Percentiles rank a stretch among this genome's conserved stretches.
phyloP scores from a whole-genome alignment of 768 basidiomycete species.

The Boletus reticuloceps region DNA sequence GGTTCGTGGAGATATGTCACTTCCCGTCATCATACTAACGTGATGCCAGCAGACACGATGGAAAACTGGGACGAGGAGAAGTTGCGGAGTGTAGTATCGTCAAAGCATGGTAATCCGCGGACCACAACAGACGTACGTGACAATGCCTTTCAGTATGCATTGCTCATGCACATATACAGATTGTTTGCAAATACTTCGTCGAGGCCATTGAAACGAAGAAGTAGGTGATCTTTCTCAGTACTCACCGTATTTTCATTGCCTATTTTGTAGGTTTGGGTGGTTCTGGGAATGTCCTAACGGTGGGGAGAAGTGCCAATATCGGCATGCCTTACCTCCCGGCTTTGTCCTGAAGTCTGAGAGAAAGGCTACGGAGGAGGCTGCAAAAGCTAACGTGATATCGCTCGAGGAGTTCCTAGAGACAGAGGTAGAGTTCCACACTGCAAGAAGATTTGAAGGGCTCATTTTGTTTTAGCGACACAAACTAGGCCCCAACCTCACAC shows the following conservation, averaged over 20 bases:
- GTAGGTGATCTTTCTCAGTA: slow-evolving; percentile 31
- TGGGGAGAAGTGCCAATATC: slow-evolving; percentile 86
- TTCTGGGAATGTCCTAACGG: slow-evolving; percentile 91
- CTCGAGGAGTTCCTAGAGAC: slow-evolving; percentile 97
- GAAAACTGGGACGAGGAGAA: slow-evolving; percentile 97
- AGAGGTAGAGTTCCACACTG: slow-evolving; percentile 59
- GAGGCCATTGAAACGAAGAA: slow-evolving; percentile 93
- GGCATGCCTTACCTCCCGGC: slow-evolving; percentile 93
- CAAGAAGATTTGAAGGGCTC: neutral
- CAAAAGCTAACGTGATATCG: slow-evolving; percentile 85
- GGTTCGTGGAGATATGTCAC: slow-evolving; percentile 44
- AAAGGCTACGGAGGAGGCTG: slow-evolving; percentile 89
- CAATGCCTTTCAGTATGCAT: neutral
- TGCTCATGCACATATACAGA: slow-evolving; percentile 44
- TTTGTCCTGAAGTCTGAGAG: slow-evolving; percentile 93
- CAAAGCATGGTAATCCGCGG: slow-evolving; percentile 86
- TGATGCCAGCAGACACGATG: slow-evolving; percentile 78
- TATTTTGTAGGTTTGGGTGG: slow-evolving; percentile 69
- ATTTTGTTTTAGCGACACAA: slow-evolving; percentile 75
- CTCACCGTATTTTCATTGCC: neutral
- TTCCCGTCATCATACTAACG: neutral
- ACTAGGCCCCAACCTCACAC: slow-evolving; percentile 85
- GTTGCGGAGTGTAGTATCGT: slow-evolving; percentile 79
- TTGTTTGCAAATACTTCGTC: slow-evolving; percentile 97
- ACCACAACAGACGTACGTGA: slow-evolving; percentile 83